Evolutionary conservation across 2,329 filamentous ascomycete genomes (phyloP).

Genomic region (Neonectria coccinea): DNA sequence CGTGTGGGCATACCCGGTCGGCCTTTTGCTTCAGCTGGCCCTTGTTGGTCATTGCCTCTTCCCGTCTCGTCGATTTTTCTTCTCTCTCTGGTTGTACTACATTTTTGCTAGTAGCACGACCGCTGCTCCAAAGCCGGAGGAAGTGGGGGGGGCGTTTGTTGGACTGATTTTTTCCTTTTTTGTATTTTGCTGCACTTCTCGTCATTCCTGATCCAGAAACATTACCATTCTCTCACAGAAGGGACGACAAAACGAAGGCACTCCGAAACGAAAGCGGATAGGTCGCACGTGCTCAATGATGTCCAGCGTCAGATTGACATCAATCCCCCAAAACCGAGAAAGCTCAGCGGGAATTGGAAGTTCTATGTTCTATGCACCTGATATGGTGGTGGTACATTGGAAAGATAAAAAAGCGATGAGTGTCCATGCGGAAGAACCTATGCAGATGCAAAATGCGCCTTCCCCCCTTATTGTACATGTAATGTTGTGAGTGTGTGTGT

Average conservation of each 20-base stretch:
- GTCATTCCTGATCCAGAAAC: constrained; percentile 1
- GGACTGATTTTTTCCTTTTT: neutral
- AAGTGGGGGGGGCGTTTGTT: constrained; percentile 9
- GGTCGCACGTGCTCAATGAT: constrained; percentile 4
- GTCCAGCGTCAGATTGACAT: constrained; percentile 16
- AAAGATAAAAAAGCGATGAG: constrained; percentile 7
- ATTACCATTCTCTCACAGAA: neutral
- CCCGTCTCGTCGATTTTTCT: neutral
- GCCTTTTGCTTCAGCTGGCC: constrained; percentile 12
- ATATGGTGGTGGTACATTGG: constrained; percentile 7
- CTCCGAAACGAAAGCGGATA: neutral
- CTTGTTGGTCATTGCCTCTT: constrained; percentile 1
- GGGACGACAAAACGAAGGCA: neutral
- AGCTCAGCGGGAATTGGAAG: constrained; percentile 2
- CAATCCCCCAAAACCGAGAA: constrained; percentile 2
- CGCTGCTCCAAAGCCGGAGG: neutral
- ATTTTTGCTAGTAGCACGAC: constrained; percentile 7
- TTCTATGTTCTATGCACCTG: constrained; percentile 12
- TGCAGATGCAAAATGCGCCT: constrained; percentile 13
- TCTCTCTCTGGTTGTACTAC: constrained; percentile 14
- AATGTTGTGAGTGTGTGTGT: constrained; percentile 8
- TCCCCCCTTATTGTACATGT: constrained; percentile 19
- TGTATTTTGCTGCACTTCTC: constrained; percentile 8
- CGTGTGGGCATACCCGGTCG: neutral
- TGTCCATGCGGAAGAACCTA: constrained; percentile 2